Conservation (phyloP, 2,329 filamentous ascomycete species). For the Dactylellina sp. region DNA sequence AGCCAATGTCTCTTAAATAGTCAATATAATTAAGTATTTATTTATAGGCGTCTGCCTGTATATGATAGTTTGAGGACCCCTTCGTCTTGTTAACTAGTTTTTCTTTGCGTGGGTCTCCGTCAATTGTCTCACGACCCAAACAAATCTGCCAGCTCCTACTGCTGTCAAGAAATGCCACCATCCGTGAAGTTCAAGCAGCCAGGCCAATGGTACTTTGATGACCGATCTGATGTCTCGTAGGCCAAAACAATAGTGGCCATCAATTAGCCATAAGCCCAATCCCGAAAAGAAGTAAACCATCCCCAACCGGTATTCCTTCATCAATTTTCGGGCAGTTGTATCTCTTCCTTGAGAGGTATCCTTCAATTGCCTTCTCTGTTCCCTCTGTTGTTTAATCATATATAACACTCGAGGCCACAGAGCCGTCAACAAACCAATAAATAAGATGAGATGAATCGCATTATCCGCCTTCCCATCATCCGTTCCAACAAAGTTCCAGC, state of each 20-base stretch:
- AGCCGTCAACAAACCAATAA: conserved; percentile 12
- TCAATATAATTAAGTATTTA: no score
- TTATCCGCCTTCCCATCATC: conserved; percentile 17
- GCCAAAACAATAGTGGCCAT: conserved; percentile 7
- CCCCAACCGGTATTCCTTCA: conserved; percentile 9
- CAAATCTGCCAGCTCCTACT: conserved; percentile 7
- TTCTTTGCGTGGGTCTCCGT: conserved; percentile 8
- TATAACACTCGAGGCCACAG: conserved; percentile 11
- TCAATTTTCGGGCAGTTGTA: background rate
- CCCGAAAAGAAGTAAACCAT: conserved; percentile 16
- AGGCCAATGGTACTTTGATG: conserved; percentile 8
- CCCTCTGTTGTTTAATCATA: conserved; percentile 12
- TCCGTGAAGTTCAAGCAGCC: conserved; percentile 9
- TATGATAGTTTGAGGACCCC: no score
- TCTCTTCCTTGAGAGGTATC: background rate
- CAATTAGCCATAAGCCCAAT: conserved; percentile 12
- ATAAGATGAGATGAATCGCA: conserved; percentile 7
- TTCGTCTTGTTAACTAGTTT: conserved; percentile 6
- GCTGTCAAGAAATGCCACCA: conserved; percentile 22
- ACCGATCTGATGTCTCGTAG: conserved; percentile 1
- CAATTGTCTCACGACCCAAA: conserved; percentile 16
- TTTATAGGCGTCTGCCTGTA: no score
- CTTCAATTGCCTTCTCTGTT: background rate
- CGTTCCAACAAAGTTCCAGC: conserved; percentile 15
- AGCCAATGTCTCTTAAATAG: no score